Conservation (phyloP, 352 stramenopile species). For the Globisporangium camurandrum region DNA sequence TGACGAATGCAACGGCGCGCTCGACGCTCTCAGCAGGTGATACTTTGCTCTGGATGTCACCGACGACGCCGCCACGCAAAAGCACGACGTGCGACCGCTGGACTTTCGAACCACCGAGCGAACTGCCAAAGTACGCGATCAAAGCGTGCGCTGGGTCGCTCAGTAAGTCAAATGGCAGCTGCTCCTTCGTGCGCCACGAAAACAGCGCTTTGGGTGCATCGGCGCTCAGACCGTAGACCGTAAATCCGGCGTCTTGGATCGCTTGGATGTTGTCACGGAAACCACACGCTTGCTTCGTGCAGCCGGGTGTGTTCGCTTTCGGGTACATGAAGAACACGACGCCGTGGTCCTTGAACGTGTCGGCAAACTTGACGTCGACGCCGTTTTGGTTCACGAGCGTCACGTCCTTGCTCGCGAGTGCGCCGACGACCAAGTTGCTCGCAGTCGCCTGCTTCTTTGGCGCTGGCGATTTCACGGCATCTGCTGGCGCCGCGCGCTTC, state of each 20-base stretch:
- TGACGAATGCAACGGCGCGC: constrained; percentile 67
- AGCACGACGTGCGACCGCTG: constrained; percentile 83
- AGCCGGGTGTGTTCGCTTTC: constrained; percentile 77
- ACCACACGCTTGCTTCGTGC: constrained; percentile 84
- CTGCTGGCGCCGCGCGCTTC: constrained; percentile 30
- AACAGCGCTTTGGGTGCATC: constrained; percentile 63
- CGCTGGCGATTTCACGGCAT: constrained; percentile 19
- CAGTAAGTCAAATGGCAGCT: constrained; percentile 70
- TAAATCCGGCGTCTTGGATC: constrained; percentile 74
- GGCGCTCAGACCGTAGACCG: constrained; percentile 71
- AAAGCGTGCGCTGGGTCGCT: constrained; percentile 78
- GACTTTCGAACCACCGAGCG: constrained; percentile 64
- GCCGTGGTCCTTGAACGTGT: constrained; percentile 68
- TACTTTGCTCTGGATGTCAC: constrained; percentile 73
- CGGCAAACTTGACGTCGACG: constrained; percentile 41
- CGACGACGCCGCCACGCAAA: constrained; percentile 68
- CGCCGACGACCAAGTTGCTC: constrained; percentile 28
- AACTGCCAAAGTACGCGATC: constrained; percentile 85
- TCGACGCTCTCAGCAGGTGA: constrained; percentile 69
- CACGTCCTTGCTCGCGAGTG: constrained; percentile 47
- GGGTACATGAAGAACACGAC: constrained; percentile 89
- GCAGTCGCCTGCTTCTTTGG: constrained; percentile 33
- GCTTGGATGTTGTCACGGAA: constrained; percentile 82
- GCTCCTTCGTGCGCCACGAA: constrained; percentile 80
- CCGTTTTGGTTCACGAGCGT: constrained; percentile 71